Evolutionary conservation across 2,329 filamentous ascomycete species (phyloP), one percentile per base, ranked within the genome.

Genomic region (Geosmithia morbida): DNA sequence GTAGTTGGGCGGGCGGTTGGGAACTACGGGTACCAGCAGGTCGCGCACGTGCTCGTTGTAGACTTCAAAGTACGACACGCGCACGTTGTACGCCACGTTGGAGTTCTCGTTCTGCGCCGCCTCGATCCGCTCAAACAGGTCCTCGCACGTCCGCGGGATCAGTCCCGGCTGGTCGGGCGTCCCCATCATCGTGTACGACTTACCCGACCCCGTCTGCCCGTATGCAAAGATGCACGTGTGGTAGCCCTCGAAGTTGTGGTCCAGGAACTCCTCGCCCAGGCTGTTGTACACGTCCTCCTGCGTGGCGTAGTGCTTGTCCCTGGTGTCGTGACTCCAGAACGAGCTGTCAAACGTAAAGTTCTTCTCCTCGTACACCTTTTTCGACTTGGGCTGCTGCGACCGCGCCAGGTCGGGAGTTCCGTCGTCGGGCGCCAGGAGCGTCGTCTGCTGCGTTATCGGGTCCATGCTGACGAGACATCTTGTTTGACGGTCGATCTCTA

Each of bases 21-120:
- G 69, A 10, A 69, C 59, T 26, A 84, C 75, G 11, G 89, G 86
- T 0, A 88, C 84, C 43, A 98, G 77, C 37, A 98, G 71, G 61
- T 98, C 92, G 49, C 92, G 86, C 45, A 98, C 92, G 65, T 97
- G 92, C 67, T 98, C 92, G 66, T 98, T 98, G 75, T 98, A 98
- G 51, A 98, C 92, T 63, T 98, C 92, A 59, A 98, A 97, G 68
- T 98, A 98, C 3, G 89, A 96, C 26, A 97, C 92, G 52, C 92
- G 85, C 53, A 98, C 92, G 57, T 90, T 92, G 72, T 96, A 98
- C 55, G 87, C 94, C 61, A 95, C 87, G 64, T 92, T 94, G 47
- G 88, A 85, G 43, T 85, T 85, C 58, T 94, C 84, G 54, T 85
- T 81, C 48, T 78, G 73, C 26, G 78, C 74, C 42, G 80, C 77